Evolutionary conservation across 2,329 filamentous ascomycete genomes (phyloP), one percentile per base, ranked within the genome.

Genomic region (Rhinocladiella similis): DNA sequence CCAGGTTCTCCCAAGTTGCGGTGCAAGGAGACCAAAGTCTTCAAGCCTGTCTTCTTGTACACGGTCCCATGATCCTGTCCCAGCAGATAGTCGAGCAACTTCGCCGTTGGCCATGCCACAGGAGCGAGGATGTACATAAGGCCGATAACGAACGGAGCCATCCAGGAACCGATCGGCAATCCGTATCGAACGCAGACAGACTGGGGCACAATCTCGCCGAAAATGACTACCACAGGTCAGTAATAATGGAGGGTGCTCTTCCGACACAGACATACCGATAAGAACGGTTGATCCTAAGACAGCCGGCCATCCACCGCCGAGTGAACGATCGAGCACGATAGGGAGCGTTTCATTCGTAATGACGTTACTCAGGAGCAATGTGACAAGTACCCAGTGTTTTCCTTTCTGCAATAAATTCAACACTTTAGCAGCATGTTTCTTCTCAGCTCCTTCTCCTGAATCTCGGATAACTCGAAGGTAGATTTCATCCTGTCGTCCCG

Each of bases 321-420:
- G 83, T 54, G 91, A 96, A 54, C 94, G 83, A 74, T 99, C 94
- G 50, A 99, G 83, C 10, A 99, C 90, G 60, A 99, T 96, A 25
- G 94, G 94, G 13, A 97, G 80, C 2, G 93, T 95, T 75, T 97
- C 94, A 73, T 99, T 97, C 63, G 95, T 96, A 67, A 99, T 95
- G 69, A 99, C 94, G 72, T 99, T 99, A 72, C 91, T 91, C 54
- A 99, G 79, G 6, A 99, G 82, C 22, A 99, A 77, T 2, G 94
- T 97, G 52, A 99, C 94, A 55, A 99, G 79, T 18, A 99, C 93
- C 94, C 94, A 99, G 74, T 99, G 94, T 73, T 99, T 99, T 67
- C 94, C 94, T 66, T 84, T 88, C 63, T 90, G 85, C 54, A 99
- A 76, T 25, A 99, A 78, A 42, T 85, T 81, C 65, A 94, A 81